phyloP scores from a whole-genome alignment of 2,329 filamentous ascomycete species.

The Cytospora chrysosperma region DNA sequence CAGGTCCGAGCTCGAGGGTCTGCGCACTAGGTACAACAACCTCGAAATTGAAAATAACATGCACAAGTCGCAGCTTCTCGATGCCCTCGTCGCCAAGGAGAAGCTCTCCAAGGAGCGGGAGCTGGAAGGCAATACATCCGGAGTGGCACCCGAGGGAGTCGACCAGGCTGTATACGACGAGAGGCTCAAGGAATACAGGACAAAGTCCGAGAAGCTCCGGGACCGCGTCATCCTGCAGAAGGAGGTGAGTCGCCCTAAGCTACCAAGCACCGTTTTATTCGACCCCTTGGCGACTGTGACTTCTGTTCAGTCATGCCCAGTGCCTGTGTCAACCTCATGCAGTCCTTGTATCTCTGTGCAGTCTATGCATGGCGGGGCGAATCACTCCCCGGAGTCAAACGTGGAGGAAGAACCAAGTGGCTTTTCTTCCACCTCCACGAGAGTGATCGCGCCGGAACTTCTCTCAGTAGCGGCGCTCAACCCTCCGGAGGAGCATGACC shows the following conservation, averaged over 20 bases:
- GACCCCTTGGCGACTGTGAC: slow-evolving; percentile 10
- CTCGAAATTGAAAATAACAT: slow-evolving; percentile 53
- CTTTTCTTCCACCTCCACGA: background rate
- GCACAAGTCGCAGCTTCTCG: slow-evolving; percentile 59
- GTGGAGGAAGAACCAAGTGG: slow-evolving; percentile 7
- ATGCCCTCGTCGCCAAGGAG: slow-evolving; percentile 60
- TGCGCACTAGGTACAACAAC: slow-evolving; percentile 51
- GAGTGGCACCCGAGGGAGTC: slow-evolving; percentile 31
- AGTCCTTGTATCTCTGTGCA: background rate
- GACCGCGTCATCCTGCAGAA: slow-evolving; percentile 55
- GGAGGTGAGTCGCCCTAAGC: slow-evolving; percentile 49
- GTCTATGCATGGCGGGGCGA: background rate
- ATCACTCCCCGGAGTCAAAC: background rate
- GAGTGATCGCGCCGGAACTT: background rate
- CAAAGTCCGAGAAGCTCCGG: slow-evolving; percentile 58
- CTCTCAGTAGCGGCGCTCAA: background rate
- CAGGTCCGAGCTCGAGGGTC: slow-evolving; percentile 55
- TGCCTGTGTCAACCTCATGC: background rate
- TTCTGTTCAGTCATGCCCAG: slow-evolving; percentile 4
- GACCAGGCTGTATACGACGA: slow-evolving; percentile 37
- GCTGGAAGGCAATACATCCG: slow-evolving; percentile 34
- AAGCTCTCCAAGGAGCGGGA: slow-evolving; percentile 56
- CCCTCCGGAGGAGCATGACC: background rate
- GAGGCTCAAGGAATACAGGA: slow-evolving; percentile 44
- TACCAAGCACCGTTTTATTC: background rate